These are phyloP conservation scores for Nicotiana tabacum DNA, from an alignment of 257 asterid species.

Conservation along the genomic window DNA sequence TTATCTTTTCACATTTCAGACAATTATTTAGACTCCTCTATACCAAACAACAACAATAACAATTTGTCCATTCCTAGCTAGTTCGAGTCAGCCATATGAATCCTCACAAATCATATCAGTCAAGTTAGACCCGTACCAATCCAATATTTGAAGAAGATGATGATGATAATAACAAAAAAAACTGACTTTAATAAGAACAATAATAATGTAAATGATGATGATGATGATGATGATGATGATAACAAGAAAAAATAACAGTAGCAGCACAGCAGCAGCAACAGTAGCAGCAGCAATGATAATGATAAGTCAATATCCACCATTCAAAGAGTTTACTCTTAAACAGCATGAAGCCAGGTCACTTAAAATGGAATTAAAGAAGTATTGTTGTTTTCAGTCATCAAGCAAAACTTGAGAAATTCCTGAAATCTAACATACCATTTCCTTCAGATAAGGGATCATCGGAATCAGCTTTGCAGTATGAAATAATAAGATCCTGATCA, in stretches of 20 bases:
- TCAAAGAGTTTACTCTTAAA: background rate
- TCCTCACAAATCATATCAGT: background rate
- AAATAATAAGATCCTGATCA: slow-evolving; percentile 95
- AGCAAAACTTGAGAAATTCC: background rate
- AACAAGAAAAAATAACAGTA: background rate
- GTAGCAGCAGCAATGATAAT: background rate
- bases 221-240: background rate
- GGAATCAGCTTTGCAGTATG: slow-evolving; percentile 89
- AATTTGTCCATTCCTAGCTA: background rate
- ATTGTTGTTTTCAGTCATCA: background rate
- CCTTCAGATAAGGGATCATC: slow-evolving; percentile 83
- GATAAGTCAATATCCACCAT: background rate
- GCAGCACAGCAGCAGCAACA: background rate
- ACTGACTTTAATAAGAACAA: background rate
- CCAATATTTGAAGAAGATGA: background rate
- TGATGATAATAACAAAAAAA: background rate
- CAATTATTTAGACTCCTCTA: background rate
- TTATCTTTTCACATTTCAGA: background rate
- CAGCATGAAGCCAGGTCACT: background rate
- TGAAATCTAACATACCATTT: slow-evolving; percentile 48
- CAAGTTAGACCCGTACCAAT: background rate
- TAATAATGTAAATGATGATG: background rate
- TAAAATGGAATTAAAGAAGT: background rate
- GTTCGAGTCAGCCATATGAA: background rate
- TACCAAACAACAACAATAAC: background rate